Evolutionary conservation across 805 yeast genomes (phyloP).

Genomic region (Pichia gijzeniarum): DNA sequence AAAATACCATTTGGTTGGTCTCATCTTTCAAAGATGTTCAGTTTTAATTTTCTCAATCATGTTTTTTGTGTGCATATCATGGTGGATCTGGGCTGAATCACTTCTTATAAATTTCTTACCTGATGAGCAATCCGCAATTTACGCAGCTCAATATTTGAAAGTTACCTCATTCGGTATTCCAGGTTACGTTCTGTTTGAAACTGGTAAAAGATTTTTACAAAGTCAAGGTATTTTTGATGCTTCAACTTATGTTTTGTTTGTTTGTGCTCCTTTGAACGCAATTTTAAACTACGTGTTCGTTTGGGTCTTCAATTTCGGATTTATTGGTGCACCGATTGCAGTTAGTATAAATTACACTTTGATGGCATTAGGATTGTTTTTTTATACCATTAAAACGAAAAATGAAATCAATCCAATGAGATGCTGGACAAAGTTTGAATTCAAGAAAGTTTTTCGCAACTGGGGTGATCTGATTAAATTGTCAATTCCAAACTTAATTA

Average conservation of each 20-base stretch:
- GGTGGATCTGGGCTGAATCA: conserved; percentile 52
- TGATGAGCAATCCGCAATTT: conserved; percentile 37
- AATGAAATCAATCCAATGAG: conserved; percentile 30
- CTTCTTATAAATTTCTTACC: conserved; percentile 39
- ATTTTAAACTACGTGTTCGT: conserved; percentile 60
- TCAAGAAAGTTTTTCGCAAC: conserved; percentile 37
- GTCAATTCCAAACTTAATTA: conserved; percentile 66
- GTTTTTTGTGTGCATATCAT: conserved; percentile 50
- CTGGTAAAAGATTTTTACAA: conserved; percentile 66
- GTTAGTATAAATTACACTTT: conserved; percentile 66
- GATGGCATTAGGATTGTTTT: conserved; percentile 53
- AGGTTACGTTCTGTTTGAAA: conserved; percentile 60
- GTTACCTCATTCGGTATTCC: conserved; percentile 62
- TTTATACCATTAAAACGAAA: conserved; percentile 43
- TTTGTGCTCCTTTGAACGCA: conserved; percentile 74
- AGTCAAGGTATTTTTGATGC: conserved; percentile 79
- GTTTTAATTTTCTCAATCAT: conserved; percentile 44
- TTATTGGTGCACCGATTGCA: conserved; percentile 70
- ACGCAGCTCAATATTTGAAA: conserved; percentile 55
- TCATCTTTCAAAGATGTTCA: conserved; percentile 62
- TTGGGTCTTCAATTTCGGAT: conserved; percentile 65
- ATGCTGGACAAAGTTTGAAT: conserved; percentile 33
- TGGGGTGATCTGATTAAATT: conserved; percentile 61
- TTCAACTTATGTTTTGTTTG: conserved; percentile 59
- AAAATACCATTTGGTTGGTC: conserved; percentile 58